These are phyloP conservation scores for Cercospora beticola DNA, from an alignment of 2,329 filamentous ascomycete genomes.

Conservation along the genomic window DNA sequence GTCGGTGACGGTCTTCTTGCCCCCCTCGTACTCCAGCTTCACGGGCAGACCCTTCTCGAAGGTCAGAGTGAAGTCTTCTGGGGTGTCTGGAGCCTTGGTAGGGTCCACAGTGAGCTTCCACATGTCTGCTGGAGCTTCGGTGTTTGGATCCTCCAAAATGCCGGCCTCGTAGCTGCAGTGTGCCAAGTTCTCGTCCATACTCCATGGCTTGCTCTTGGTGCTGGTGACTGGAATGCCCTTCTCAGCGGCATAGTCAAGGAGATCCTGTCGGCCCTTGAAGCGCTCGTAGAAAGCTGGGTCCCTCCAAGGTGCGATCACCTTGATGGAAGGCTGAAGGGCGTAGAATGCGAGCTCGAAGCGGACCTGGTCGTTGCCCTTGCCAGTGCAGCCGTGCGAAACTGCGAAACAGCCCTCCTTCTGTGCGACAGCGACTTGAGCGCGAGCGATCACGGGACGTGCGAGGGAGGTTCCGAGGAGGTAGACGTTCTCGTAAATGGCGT, in stretches of 20 bases:
- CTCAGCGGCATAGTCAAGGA: constrained; percentile 68
- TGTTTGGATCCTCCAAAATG: constrained; percentile 65
- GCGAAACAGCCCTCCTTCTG: constrained; percentile 59
- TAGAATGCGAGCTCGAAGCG: constrained; percentile 65
- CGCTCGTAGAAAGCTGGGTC: constrained; percentile 67
- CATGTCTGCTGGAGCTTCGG: constrained; percentile 72
- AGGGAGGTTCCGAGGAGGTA: constrained; percentile 59
- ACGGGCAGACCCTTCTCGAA: constrained; percentile 75
- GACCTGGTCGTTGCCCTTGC: constrained; percentile 65
- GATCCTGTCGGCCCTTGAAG: constrained; percentile 70
- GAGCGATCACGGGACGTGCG: constrained; percentile 69
- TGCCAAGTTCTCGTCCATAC: constrained; percentile 68
- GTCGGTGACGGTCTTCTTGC: constrained; percentile 62
- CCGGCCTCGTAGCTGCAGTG: constrained; percentile 81
- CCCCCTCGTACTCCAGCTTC: constrained; percentile 60
- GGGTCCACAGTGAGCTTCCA: constrained; percentile 73
- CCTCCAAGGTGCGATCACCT: constrained; percentile 75
- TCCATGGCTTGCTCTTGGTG: constrained; percentile 71
- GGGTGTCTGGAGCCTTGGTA: constrained; percentile 66
- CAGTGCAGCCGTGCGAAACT: constrained; percentile 57
- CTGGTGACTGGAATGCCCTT: constrained; percentile 69
- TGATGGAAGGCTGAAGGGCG: constrained; percentile 63
- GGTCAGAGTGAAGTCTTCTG: constrained; percentile 68
- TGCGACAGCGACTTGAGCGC: constrained; percentile 64
- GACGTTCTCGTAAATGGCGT: constrained; percentile 59